Evolutionary conservation across 1,284 basidiomycete genomes (phyloP).

Genomic region (Microbotryomycetes sp.): DNA sequence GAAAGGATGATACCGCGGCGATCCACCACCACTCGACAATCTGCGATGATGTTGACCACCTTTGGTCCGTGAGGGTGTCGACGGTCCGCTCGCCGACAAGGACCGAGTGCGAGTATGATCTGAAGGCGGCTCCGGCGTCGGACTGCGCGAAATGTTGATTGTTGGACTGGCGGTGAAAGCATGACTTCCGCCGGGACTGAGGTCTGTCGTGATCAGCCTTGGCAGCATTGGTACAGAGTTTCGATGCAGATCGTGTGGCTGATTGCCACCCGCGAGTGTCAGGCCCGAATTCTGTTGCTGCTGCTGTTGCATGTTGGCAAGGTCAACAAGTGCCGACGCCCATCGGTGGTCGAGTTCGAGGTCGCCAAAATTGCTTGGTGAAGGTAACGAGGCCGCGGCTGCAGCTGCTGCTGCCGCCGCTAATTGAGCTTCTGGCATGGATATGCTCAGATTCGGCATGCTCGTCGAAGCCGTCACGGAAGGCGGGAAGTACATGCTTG

Average conservation of each 20-base stretch:
- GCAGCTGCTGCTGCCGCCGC: not conserved
- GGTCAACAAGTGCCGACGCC: not conserved
- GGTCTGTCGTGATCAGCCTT: slow-evolving; percentile 1
- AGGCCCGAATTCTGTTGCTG: not conserved
- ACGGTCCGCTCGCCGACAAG: slow-evolving; percentile 1
- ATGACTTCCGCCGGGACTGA: not conserved
- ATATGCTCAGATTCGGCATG: too few species aligned
- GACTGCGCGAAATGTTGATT: slow-evolving; percentile 3
- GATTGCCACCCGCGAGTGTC: not conserved
- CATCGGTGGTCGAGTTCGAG: not conserved
- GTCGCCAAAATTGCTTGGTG: not conserved
- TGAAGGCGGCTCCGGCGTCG: not conserved
- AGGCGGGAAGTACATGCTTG: not conserved
- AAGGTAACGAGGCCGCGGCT: not conserved
- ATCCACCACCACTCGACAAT: not conserved
- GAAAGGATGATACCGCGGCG: not conserved
- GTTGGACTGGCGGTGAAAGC: not conserved
- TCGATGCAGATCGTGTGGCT: not conserved
- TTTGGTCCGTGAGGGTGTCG: not conserved
- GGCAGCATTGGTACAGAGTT: not conserved
- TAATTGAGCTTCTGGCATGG: not conserved
- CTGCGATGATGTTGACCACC: not conserved
- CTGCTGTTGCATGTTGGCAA: not conserved
- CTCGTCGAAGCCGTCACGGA: not conserved
- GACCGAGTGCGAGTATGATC: not conserved